Percentiles rank a stretch among this genome's conserved stretches.
phyloP scores from a whole-genome alignment of 768 basidiomycete genomes.

The Phaeotremella skinneri region DNA sequence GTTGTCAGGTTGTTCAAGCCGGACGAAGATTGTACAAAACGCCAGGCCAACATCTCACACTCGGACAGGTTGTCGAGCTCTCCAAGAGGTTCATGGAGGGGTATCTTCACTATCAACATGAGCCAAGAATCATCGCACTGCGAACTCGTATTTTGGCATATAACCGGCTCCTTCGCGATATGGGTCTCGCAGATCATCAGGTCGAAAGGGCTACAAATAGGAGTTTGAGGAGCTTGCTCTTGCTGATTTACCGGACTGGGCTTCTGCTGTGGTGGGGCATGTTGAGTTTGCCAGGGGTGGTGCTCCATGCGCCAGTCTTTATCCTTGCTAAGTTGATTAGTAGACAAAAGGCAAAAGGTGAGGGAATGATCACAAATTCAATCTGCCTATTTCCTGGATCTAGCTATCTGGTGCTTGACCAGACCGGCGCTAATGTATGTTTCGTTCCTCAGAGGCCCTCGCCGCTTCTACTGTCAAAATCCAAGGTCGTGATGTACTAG shows the following conservation, averaged over 20 bases:
- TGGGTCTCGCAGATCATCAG: conserved; percentile 93
- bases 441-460: conserved; percentile 79
- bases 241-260: conserved; percentile 76
- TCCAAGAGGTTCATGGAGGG: conserved; percentile 90
- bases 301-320: conserved; percentile 91
- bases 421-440: background rate
- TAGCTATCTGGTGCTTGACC: background rate
- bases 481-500: conserved; percentile 92
- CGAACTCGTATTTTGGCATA: conserved; percentile 79
- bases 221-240: conserved; percentile 74
- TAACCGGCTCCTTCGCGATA: conserved; percentile 78
- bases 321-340: conserved; percentile 83
- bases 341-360: conserved; percentile 83
- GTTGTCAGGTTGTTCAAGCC: conserved; percentile 81
- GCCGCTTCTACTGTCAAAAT: conserved; percentile 94
- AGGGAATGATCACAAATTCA: conserved; percentile 6
- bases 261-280: conserved; percentile 77
- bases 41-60: conserved; percentile 85
- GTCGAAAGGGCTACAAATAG: conserved; percentile 81
- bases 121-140: conserved; percentile 79
- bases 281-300: conserved; percentile 82
- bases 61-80: conserved; percentile 93
- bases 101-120: conserved; percentile 87
- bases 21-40: conserved; percentile 89
- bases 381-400: no score